Conservation (phyloP, 495 filamentous ascomycete genomes). For the Neurospora pannonica region DNA sequence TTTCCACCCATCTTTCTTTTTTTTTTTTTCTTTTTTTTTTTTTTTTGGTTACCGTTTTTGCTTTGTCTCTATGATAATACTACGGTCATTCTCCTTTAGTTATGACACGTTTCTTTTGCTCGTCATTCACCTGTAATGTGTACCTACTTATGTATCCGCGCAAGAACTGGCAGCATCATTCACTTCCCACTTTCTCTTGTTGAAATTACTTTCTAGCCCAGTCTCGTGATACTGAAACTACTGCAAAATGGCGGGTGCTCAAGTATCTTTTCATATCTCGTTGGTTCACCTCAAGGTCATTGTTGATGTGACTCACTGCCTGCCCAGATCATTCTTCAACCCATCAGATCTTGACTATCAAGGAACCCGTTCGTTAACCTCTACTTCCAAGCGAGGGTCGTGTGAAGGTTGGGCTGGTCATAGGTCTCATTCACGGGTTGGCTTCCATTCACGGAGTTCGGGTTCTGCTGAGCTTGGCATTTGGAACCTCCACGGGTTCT, state of each 20-base stretch:
- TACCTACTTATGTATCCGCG: background rate
- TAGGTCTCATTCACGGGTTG: too few relatives aligned
- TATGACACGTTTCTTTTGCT: background rate
- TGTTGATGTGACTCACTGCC: background rate
- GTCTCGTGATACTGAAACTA: background rate
- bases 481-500: too few relatives aligned
- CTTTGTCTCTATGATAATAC: background rate
- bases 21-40: too few relatives aligned
- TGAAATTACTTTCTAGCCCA: background rate
- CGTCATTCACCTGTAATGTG: background rate
- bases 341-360: background rate
- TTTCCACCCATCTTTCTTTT: background rate
- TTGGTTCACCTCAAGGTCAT: background rate
- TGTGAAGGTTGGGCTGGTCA: too few relatives aligned
- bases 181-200: background rate
- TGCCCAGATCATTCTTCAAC: background rate
- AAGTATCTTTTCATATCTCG: background rate
- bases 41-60: background rate
- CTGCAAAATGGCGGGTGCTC: background rate
- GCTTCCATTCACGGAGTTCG: too few relatives aligned
- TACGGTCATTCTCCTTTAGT: background rate
- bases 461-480: too few relatives aligned
- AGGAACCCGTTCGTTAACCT: background rate
- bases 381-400: too few relatives aligned
- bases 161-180: background rate